Conservation (phyloP, 108 stramenopile genomes). For the Schizochytrium sp. region DNA sequence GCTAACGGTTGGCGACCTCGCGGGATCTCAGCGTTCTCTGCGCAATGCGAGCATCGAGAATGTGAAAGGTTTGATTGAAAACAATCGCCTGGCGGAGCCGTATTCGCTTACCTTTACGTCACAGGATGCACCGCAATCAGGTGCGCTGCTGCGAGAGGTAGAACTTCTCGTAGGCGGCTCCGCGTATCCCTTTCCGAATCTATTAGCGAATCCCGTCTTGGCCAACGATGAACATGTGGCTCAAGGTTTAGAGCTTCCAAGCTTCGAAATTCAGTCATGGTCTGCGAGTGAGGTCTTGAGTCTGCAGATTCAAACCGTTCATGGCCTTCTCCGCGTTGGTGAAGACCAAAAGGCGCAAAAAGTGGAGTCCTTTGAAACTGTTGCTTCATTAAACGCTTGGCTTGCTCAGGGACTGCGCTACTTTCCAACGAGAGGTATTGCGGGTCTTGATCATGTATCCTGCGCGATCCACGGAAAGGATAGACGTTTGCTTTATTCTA, state of each 20-base stretch:
- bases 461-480: neutral
- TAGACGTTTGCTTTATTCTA: neutral
- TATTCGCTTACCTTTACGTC: neutral
- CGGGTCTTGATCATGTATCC: neutral
- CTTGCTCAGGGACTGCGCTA: neutral
- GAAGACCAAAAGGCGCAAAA: neutral
- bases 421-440: neutral
- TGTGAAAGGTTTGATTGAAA: too few species aligned
- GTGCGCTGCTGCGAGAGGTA: neutral
- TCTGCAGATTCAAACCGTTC: neutral
- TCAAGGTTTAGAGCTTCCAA: neutral
- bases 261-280: neutral
- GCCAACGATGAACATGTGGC: neutral
- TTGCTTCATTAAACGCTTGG: neutral
- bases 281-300: neutral
- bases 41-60: too few species aligned
- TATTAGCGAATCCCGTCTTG: neutral
- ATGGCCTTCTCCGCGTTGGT: neutral
- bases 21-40: too few species aligned
- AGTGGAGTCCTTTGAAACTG: neutral
- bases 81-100: neutral
- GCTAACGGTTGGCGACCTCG: too few species aligned
- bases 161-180: neutral
- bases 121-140: neutral
- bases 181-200: neutral